Evolutionary conservation across 192 early-diverging fungal species (phyloP), one percentile per base, ranked within the genome.

Genomic region (Gryganskiella cystojenkinii): DNA sequence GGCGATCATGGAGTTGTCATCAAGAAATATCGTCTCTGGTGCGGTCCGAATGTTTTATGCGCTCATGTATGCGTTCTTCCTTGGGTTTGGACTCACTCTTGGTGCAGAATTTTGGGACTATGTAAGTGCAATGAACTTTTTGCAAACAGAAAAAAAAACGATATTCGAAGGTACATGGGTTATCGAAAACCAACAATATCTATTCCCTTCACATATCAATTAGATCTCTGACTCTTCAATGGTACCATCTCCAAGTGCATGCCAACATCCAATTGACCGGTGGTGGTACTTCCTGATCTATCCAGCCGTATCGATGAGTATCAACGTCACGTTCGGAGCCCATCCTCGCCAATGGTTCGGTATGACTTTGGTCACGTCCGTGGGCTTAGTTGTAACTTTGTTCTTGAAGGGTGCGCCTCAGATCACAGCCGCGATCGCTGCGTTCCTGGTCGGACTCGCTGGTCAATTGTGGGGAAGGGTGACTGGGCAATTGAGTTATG

Each of bases 321-420:
- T 83, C 71, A 83, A 83, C 47, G 65, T 83, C 51, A 66, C 70
- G n/a, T 83, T 83, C 31, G 72, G 72, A 17, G 81, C 81, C 11
- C 59, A 72, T 28, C 75, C 54, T 28, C 63, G 76, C 5, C 81
- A 83, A 44, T 72, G 71, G 69, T 61, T 73, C 11, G 70, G 78
- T 4, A 80, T 79, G 64, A 71, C 79, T 1, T 22, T 80, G 8
- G 75, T 79, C 10, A 80, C 78, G 19, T 64, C 75, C 14, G 71
- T 79, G 14, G 75, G 69, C n/a, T 53, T 83, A 57, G 70, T 79
- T 0, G 53, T 83, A 2, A 71, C 75, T 0, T 54, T 79, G 14
- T 72, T 80, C 40, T 50, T 74, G 52, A 54, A 71, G 40, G 55
- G 30, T 34, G 67, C 61, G 17, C 64, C 75, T 1, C 65, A 71